Evolutionary conservation across 2,329 filamentous ascomycete genomes (phyloP), one percentile per base, ranked within the genome.

Genomic region (Botrytis byssoidea): DNA sequence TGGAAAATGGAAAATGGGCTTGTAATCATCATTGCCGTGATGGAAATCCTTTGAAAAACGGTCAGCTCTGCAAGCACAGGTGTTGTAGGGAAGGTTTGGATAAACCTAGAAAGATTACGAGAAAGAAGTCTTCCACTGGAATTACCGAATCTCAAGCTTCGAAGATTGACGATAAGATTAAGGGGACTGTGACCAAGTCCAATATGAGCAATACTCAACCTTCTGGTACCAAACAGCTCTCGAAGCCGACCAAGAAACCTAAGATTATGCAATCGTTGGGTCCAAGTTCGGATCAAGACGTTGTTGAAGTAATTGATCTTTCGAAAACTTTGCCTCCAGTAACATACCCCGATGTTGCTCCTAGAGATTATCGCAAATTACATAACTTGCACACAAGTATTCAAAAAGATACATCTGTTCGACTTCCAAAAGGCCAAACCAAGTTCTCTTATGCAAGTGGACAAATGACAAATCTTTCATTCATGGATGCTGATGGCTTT

Each of bases 31-130:
- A 82, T 29, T 95, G 93, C 72, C 79, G 79, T n/a, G 83, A 83
- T 67, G 81, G 80, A 2, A 79, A 79, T 2, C 78, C 78, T 35
- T 83, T 83, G 1, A 82, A 81, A 74, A 80, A 81, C 57, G 83
- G 84, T 7, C 83, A 82, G 48, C 76, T 73, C 48, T 95, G 93
- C 81, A 92, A 89, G 77, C 93, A 95, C 78, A 82, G 87, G 51
- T 95, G 93, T 78, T 95, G 93, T 78, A 87, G 86, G 37, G 89
- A 93, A 74, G 93, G 93, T 0, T 79, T 92, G 29, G 89, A 92
- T 51, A 93, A 90, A 75, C 90, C 88, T 61, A 75, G 74, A 29
- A 80, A 76, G 46, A 3, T 70, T 32, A 74, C 72, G 60, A 73
- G 77, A 64, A 74, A 77, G 74, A 74, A 77, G 65, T 70, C 68